These are phyloP conservation scores for Apiotrichum domesticum DNA, from an alignment of 1,284 basidiomycete genomes.

Conservation along the genomic window DNA sequence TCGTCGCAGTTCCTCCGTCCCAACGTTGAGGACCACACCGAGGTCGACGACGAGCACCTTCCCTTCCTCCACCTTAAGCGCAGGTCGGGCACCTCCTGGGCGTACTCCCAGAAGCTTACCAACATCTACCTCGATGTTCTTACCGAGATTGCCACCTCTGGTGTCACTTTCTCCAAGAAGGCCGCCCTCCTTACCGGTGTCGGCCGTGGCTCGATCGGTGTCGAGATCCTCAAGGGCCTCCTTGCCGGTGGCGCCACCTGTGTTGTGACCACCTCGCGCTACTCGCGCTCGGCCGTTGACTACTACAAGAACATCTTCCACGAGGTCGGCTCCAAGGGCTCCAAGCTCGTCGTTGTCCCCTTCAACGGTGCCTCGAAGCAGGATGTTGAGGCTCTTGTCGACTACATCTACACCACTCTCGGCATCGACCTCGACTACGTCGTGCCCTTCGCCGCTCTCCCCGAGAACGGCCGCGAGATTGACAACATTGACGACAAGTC, in stretches of 20 bases:
- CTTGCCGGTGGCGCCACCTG: slow-evolving; percentile 93
- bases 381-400: slow-evolving; percentile 92
- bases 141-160: slow-evolving; percentile 95
- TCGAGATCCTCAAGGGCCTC: slow-evolving; percentile 94
- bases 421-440: slow-evolving; percentile 97
- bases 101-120: slow-evolving; percentile 94
- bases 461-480: slow-evolving; percentile 97
- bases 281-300: slow-evolving; percentile 87
- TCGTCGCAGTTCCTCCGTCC: slow-evolving; percentile 93
- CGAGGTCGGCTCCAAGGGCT: slow-evolving; percentile 86
- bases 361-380: slow-evolving; percentile 96
- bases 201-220: slow-evolving; percentile 93
- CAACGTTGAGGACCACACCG: slow-evolving; percentile 61
- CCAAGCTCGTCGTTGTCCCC: slow-evolving; percentile 91
- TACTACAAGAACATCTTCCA: slow-evolving; percentile 99
- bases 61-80: slow-evolving; percentile 94
- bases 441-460: slow-evolving; percentile 94
- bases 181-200: slow-evolving; percentile 96
- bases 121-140: slow-evolving; percentile 92
- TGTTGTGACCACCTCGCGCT: slow-evolving; percentile 93
- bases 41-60: slow-evolving; percentile 80
- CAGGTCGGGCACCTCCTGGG: slow-evolving; percentile 93
- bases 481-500: slow-evolving; percentile 95
- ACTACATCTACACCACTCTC: slow-evolving; percentile 94
- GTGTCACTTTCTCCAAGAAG: slow-evolving; percentile 97